These are phyloP conservation scores for Thalia dealbata DNA, from an alignment of 176 grass and related monocot species.

Conservation along the genomic window DNA sequence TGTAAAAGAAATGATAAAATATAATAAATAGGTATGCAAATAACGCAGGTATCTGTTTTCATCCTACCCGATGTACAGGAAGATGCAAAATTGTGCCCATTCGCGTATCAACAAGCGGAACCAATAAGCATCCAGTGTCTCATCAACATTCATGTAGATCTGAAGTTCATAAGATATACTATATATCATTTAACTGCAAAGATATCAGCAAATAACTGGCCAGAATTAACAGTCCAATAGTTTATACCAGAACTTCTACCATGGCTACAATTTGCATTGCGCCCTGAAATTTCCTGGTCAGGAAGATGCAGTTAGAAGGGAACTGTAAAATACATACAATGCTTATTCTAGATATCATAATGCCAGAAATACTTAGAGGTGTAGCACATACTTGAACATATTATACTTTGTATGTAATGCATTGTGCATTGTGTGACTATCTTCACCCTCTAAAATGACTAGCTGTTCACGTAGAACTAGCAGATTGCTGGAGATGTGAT, in stretches of 20 bases:
- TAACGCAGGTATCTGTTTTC: not conserved
- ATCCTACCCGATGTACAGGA: constrained; percentile 90
- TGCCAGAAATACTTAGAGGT: not conserved
- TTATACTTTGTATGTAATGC: constrained; percentile 76
- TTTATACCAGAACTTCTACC: constrained; percentile 74
- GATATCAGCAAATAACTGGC: not conserved
- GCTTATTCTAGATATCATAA: not conserved
- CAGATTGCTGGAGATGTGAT: constrained; percentile 59
- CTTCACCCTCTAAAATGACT: constrained; percentile 64
- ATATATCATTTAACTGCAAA: constrained; percentile 10
- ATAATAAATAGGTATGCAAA: too few species aligned
- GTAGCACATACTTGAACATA: constrained; percentile 73
- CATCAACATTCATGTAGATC: constrained; percentile 92
- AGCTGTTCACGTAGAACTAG: constrained; percentile 63
- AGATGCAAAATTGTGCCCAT: constrained; percentile 93
- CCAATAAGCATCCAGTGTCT: constrained; percentile 81
- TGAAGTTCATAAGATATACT: constrained; percentile 24
- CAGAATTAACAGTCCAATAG: not conserved
- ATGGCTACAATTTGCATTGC: constrained; percentile 87
- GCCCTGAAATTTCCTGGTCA: constrained; percentile 78
- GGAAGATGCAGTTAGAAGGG: not conserved
- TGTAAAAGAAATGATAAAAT: too few species aligned
- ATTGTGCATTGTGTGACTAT: constrained; percentile 57
- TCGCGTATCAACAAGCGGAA: constrained; percentile 83
- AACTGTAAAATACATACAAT: not conserved